Conservation (phyloP, 345 rosid genomes). For the Carallia pectinifolia region DNA sequence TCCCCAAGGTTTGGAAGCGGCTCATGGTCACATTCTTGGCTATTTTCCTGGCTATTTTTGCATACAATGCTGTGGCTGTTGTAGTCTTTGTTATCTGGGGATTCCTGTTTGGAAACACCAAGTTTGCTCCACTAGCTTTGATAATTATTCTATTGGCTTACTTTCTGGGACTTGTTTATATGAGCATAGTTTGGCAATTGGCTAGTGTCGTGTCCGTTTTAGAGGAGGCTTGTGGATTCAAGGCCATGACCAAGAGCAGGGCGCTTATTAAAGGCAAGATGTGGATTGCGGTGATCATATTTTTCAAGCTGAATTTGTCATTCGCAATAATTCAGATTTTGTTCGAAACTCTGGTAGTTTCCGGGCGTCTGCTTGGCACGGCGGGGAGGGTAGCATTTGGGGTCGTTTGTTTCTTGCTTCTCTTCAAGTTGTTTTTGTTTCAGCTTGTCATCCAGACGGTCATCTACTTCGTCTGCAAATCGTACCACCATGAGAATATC, state of each 20-base stretch:
- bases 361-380: constrained; percentile 21
- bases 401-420: constrained; percentile 32
- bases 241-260: constrained; percentile 42
- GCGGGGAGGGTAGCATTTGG: constrained; percentile 26
- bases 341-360: constrained; percentile 32
- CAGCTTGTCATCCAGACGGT: constrained; percentile 46
- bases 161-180: constrained; percentile 33
- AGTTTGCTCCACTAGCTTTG: rapidly evolving
- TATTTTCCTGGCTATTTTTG: constrained; percentile 13
- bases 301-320: constrained; percentile 20
- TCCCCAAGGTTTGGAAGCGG: constrained; percentile 51
- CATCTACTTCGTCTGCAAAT: constrained; percentile 58
- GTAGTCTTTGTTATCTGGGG: not conserved
- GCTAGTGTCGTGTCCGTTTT: constrained; percentile 50
- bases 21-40: constrained; percentile 40
- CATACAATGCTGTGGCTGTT: constrained; percentile 5
- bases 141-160: not conserved
- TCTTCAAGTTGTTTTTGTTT: constrained; percentile 30
- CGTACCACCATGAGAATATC: constrained; percentile 53
- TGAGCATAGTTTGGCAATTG: constrained; percentile 46
- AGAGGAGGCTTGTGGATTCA: constrained; percentile 41
- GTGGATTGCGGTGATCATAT: constrained; percentile 7
- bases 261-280: constrained; percentile 46
- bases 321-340: not conserved
- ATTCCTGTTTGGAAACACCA: not conserved